Percentiles rank a stretch among this genome's conserved stretches.
Conservation (phyloP, 495 filamentous ascomycete species). For the Clohesyomyces aquaticus region DNA sequence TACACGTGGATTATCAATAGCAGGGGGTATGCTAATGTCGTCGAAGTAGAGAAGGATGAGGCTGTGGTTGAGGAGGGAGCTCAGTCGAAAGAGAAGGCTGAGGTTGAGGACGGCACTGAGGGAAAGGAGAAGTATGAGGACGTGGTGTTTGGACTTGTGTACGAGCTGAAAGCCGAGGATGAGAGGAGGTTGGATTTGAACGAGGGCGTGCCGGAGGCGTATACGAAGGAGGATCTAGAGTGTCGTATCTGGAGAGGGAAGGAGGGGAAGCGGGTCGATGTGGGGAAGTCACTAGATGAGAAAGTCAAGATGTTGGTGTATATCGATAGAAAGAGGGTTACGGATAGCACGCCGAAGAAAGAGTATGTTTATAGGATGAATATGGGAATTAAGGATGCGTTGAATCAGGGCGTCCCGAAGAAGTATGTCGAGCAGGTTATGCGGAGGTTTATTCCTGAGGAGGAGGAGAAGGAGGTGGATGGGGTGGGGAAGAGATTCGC, state of each 20-base stretch:
- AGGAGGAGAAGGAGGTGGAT: slow-evolving; percentile 7
- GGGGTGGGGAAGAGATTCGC: slow-evolving; percentile 21
- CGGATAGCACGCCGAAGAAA: slow-evolving; percentile 52
- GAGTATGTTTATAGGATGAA: slow-evolving; percentile 76
- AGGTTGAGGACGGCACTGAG: background rate
- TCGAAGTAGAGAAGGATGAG: slow-evolving; percentile 42
- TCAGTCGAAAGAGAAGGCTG: background rate
- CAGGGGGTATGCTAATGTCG: slow-evolving; percentile 71
- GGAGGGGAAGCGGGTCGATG: background rate
- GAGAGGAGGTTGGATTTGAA: slow-evolving; percentile 55
- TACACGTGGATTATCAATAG: slow-evolving; percentile 71
- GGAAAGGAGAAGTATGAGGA: slow-evolving; percentile 11
- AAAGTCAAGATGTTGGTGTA: slow-evolving; percentile 57
- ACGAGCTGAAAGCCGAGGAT: slow-evolving; percentile 51
- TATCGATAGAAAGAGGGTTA: slow-evolving; percentile 55
- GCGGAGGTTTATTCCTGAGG: slow-evolving; percentile 59
- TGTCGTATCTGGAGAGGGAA: slow-evolving; percentile 49
- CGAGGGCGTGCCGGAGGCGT: slow-evolving; percentile 63
- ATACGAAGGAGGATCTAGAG: slow-evolving; percentile 53
- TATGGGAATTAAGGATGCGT: slow-evolving; percentile 64
- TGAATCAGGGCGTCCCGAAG: slow-evolving; percentile 58
- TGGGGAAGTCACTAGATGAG: slow-evolving; percentile 13
- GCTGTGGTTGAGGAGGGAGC: too few species aligned
- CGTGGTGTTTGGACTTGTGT: slow-evolving; percentile 59
- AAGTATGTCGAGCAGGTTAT: slow-evolving; percentile 62